Evolutionary conservation across 306 rosid species (phyloP), one percentile per base, ranked within the genome.

Genomic region (Glycine latifolia): DNA sequence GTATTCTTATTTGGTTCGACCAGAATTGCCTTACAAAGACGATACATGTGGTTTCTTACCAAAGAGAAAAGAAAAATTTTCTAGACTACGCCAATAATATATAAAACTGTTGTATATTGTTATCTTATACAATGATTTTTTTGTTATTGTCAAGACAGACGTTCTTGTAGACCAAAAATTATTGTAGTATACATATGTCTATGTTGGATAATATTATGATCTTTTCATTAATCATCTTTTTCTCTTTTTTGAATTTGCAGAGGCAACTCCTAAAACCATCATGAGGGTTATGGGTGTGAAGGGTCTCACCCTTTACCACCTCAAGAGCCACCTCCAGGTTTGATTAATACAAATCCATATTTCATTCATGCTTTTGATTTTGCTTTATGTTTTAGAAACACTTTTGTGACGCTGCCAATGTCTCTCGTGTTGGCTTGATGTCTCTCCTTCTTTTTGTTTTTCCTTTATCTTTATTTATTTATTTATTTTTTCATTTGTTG

Each of bases 211-310:
- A 26, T 26, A 26, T 26, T 26, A 26, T 48, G 66, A 8, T 49
- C 26, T 61, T 20, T 11, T 43, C 37, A 3, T 16, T 85, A 3
- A 7, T 47, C 5, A 47, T 11, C 10, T n/a, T 56, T 12, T 71
- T 35, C 10, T 35, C 60, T 14, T 7, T 48, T 39, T 48, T 54
- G 26, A 50, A 52, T 83, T 80, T 76, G 70, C 82, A 96, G 99
- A 96, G 90, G 99, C 99, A 4, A 96, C 99, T 26, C 99, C 99
- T 1, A 96, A 96, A 87, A 93, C 99, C 43, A 96, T 96, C 86
- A 96, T 96, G 99, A 92, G 99, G 85, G 99, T 93, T 44, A 96
- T 96, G 99, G 97, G 99, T 77, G 99, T 96, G 84, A 96, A 96
- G 90, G 99, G 99, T 79, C 98, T 96, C 17, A 96, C 99, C 74